Base-by-base conservation (phyloP, 2,329 filamentous ascomycete genomes). In the Tympanopsis confertula region DNA sequence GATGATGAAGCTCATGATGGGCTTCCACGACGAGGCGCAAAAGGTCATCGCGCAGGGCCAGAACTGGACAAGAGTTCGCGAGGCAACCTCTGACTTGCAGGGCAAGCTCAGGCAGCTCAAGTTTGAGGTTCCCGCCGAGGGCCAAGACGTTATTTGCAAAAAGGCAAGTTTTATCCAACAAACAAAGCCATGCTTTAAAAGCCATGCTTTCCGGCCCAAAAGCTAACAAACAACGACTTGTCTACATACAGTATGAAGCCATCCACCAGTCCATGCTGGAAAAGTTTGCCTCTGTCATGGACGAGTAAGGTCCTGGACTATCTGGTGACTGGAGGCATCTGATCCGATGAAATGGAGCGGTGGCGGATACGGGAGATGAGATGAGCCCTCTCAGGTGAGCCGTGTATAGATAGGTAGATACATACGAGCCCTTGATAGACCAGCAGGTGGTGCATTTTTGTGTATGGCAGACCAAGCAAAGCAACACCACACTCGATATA, bases 1-100 rank as follows among this genome's bases (percentile, higher is more conserved):
- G 82, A 96, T 98, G 91, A 98, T 98, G 91, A 95, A 94, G 75
- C 82, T 86, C 46, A 96, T 98, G 79, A 85, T 98, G 71, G 85
- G 82, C 41, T 98, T 89, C 75, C 86, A 95, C 58, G 93, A 98
- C 53, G 91, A 98, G 69, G 81, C 86, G 18, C 89, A 96, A 61
- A 96, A 95, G 75, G 87, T 86, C 5, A 75, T 98, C 55, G 73
- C 83, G 4, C 86, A 94, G 61, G 91, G 91, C 43, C 83, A 89
- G 63, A 82, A 68, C 62, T 98, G 91, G 91, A 68, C 70, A 56
- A 95, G 94, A 74, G 82, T 98, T 39, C 79, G 89, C 48, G 91
- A 98, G 52, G 78, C 84, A 22, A 98, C 91, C 12, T 68, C 73
- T 40, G 89, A 95, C 18, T 78, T 96, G 49, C 88, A 95, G 68